phyloP scores from a whole-genome alignment of 225 moss, liverwort and hornwort species.

The Sphagnum tenellum region DNA sequence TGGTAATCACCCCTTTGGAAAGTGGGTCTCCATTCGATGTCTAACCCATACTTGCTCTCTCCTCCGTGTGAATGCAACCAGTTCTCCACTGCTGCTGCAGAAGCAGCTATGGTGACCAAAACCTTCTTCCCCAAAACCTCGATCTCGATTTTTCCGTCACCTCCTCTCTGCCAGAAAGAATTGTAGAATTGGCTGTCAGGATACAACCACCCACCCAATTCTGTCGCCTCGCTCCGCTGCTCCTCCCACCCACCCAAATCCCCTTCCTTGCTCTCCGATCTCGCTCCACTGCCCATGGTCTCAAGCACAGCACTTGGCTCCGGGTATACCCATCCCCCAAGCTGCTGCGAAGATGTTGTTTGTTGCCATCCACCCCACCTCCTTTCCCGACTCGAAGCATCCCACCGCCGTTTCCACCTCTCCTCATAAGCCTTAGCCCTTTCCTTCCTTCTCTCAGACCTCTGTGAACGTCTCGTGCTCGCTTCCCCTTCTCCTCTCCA shows the following conservation, averaged over 20 bases:
- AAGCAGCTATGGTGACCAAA: conserved; percentile 70
- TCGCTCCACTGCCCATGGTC: conserved; percentile 30
- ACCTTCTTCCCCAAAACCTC: conserved; percentile 52
- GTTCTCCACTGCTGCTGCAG: conserved; percentile 63
- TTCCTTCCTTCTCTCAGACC: conserved; percentile 23
- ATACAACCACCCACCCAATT: conserved; percentile 43
- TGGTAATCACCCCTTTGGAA: conserved; percentile 72
- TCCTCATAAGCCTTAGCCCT: conserved; percentile 35
- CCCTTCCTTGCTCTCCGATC: conserved; percentile 16
- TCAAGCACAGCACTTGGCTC: conserved; percentile 1
- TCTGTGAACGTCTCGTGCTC: not conserved
- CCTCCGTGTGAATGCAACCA: conserved; percentile 61
- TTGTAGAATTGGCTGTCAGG: conserved; percentile 11
- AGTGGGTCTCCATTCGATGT: conserved; percentile 87
- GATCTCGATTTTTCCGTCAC: conserved; percentile 57
- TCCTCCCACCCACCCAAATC: conserved; percentile 51
- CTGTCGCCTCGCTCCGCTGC: conserved; percentile 14
- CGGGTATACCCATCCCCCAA: conserved; percentile 31
- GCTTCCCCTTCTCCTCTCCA: too few species aligned
- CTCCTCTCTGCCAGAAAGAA: conserved; percentile 10
- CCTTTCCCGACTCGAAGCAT: conserved; percentile 16
- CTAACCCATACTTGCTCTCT: conserved; percentile 56
- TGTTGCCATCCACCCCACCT: conserved; percentile 40
- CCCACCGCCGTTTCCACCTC: conserved; percentile 29
- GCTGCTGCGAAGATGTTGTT: conserved; percentile 15